Conservation (phyloP, 2,329 filamentous ascomycete genomes). For the Sporothrix pseudoabietina region DNA sequence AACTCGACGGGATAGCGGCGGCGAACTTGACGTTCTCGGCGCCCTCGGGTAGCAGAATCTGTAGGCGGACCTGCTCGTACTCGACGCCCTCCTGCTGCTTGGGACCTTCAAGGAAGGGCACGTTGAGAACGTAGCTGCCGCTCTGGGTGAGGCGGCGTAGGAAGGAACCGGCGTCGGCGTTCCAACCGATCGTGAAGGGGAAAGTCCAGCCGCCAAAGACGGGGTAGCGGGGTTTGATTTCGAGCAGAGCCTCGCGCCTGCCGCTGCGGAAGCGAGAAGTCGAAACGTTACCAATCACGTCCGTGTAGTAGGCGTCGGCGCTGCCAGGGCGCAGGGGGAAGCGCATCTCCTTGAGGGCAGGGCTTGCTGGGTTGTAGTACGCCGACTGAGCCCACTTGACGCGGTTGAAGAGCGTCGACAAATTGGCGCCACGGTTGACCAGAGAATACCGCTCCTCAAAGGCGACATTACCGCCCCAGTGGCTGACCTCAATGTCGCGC, state of each 20-base stretch:
- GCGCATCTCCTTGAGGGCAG: conserved; percentile 78
- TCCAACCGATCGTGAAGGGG: conserved; percentile 95
- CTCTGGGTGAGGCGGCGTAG: conserved; percentile 63
- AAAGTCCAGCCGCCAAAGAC: conserved; percentile 98
- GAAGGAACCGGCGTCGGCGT: conserved; percentile 77
- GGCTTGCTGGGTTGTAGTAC: conserved; percentile 76
- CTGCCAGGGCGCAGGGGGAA: conserved; percentile 80
- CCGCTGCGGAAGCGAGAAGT: conserved; percentile 84
- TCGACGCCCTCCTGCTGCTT: conserved; percentile 82
- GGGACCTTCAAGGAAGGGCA: conserved; percentile 91
- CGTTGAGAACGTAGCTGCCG: conserved; percentile 80
- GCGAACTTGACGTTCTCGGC: conserved; percentile 78
- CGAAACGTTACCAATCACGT: conserved; percentile 95
- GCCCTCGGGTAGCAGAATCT: conserved; percentile 87
- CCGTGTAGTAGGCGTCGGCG: conserved; percentile 88
- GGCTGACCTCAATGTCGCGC: conserved; percentile 90
- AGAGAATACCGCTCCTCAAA: conserved; percentile 93
- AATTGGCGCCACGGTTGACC: conserved; percentile 80
- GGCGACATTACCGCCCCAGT: conserved; percentile 96
- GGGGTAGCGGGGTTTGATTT: conserved; percentile 93
- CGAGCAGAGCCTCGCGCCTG: conserved; percentile 76
- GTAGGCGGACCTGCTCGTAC: conserved; percentile 78
- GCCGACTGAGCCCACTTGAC: conserved; percentile 72
- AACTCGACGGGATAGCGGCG: conserved; percentile 67
- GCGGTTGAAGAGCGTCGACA: conserved; percentile 71